A percentile compares a stretch with the other conserved stretches of the same genome.
Evolutionary conservation across 371 early-diverging fungal species (phyloP).

Genomic region (Circinella minor): DNA sequence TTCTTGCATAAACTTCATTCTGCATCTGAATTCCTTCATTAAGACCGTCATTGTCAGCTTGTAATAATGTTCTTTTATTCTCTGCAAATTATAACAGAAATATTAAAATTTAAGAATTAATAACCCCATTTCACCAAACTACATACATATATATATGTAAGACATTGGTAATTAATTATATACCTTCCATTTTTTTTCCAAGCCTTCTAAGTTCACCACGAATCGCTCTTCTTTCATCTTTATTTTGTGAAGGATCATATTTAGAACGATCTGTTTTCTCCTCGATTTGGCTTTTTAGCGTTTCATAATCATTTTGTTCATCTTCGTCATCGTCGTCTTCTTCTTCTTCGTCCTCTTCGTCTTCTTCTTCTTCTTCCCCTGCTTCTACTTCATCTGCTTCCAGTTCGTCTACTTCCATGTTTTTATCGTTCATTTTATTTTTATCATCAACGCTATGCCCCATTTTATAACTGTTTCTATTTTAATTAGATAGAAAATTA

Average conservation of each 20-base stretch:
- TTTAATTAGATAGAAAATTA: too few species aligned
- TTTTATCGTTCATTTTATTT: neutral
- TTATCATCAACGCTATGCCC: neutral
- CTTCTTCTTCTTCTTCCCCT: neutral
- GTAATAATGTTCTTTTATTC: conserved; percentile 55
- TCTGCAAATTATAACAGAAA: conserved; percentile 21
- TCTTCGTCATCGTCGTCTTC: conserved; percentile 13
- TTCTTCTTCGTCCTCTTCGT: neutral
- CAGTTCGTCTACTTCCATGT: neutral
- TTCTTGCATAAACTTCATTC: conserved; percentile 58
- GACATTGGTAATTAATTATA: too few species aligned
- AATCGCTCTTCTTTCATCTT: conserved; percentile 55
- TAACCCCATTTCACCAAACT: neutral
- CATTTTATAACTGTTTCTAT: too few species aligned
- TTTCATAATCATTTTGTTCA: conserved; percentile 13
- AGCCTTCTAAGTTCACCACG: conserved; percentile 57
- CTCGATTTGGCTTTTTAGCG: conserved; percentile 20
- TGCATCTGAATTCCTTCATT: conserved; percentile 55
- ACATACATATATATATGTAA: neutral
- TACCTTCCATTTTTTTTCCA: conserved; percentile 55
- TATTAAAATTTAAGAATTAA: neutral
- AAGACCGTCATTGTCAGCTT: conserved; percentile 50
- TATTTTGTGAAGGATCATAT: conserved; percentile 52
- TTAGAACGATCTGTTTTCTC: conserved; percentile 26
- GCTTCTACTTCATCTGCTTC: neutral